Evolutionary conservation across 2,329 filamentous ascomycete species (phyloP).

Genomic region (Paradendryphiella salina): DNA sequence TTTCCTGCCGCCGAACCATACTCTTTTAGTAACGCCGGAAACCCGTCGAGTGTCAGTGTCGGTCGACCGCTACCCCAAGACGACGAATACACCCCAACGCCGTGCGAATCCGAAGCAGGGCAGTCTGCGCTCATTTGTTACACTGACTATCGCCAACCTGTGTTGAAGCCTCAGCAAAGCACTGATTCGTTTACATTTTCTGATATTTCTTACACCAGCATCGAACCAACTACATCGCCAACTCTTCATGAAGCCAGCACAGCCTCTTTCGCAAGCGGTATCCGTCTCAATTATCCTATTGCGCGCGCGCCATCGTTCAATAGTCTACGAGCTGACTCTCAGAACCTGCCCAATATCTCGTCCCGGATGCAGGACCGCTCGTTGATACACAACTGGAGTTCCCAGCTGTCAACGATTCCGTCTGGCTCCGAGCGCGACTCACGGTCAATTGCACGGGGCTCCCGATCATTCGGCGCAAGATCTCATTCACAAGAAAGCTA

Average conservation of each 20-base stretch:
- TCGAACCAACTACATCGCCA: slow-evolving; percentile 38
- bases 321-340: slow-evolving; percentile 43
- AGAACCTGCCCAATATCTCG: slow-evolving; percentile 39
- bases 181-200: slow-evolving; percentile 44
- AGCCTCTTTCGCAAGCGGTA: slow-evolving; percentile 41
- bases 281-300: slow-evolving; percentile 43
- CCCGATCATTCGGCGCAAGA: slow-evolving; percentile 38
- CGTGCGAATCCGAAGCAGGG: slow-evolving; percentile 35
- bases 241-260: slow-evolving; percentile 44
- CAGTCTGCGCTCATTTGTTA: slow-evolving; percentile 41
- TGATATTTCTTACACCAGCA: slow-evolving; percentile 41
- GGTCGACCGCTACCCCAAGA: slow-evolving; percentile 28
- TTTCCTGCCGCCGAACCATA: slow-evolving; percentile 29
- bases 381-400: slow-evolving; percentile 47
- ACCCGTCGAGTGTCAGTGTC: slow-evolving; percentile 35
- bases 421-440: slow-evolving; percentile 46
- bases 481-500: slow-evolving; percentile 41
- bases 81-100: slow-evolving; percentile 33
- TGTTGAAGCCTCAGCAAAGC: slow-evolving; percentile 34
- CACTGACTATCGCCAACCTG: slow-evolving; percentile 35
- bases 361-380: slow-evolving; percentile 47
- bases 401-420: slow-evolving; percentile 46
- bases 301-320: slow-evolving; percentile 44
- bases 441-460: slow-evolving; percentile 38
- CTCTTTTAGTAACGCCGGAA: slow-evolving; percentile 34